Conservation (phyloP, 257 asterid genomes). For the Solanum dulcamara region DNA sequence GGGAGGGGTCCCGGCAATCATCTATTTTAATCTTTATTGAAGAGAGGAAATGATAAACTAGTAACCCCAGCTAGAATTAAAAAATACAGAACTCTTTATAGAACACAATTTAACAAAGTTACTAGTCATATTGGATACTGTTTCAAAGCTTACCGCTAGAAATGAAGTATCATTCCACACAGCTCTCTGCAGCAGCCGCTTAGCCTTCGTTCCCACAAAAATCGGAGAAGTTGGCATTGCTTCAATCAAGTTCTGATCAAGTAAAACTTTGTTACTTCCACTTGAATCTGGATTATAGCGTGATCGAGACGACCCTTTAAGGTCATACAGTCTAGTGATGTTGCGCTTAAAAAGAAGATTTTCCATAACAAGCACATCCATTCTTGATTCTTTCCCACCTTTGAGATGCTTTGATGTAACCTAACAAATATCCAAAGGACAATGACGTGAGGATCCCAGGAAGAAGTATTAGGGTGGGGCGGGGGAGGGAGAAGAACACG, state of each 20-base stretch:
- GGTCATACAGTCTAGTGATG: constrained; percentile 71
- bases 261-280: constrained; percentile 76
- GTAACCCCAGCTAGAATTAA: background rate
- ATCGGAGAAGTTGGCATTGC: constrained; percentile 98
- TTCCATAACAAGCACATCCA: constrained; percentile 93
- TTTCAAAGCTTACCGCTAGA: constrained; percentile 62
- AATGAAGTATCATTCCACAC: constrained; percentile 97
- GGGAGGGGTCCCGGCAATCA: background rate
- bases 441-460: background rate
- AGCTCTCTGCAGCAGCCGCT: constrained; percentile 73
- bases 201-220: constrained; percentile 87
- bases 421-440: constrained; percentile 25
- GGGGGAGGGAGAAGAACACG: background rate
- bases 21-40: background rate
- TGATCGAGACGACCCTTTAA: constrained; percentile 90
- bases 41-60: background rate
- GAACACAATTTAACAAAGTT: background rate
- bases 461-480: background rate
- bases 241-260: constrained; percentile 94
- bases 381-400: constrained; percentile 88
- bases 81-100: background rate
- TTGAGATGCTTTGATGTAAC: constrained; percentile 66
- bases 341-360: constrained; percentile 84
- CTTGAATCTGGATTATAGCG: constrained; percentile 83
- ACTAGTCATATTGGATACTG: background rate